phyloP scores from a whole-genome alignment of 306 rosid genomes.

The Alnus glutinosa region DNA sequence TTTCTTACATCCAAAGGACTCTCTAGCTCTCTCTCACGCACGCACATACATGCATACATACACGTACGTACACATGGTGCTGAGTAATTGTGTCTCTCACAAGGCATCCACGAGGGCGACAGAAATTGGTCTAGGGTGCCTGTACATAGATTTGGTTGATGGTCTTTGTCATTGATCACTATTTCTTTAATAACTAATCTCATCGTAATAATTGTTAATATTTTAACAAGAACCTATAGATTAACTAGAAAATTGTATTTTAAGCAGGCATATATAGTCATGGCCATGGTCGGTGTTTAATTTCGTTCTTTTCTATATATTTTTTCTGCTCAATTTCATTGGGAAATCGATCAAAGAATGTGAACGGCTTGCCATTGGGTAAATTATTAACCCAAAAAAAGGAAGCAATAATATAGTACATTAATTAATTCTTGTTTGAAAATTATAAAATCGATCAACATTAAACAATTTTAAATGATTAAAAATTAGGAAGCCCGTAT shows the following conservation, averaged over 20 bases:
- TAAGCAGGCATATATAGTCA: slow-evolving; percentile 15
- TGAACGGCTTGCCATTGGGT: background rate
- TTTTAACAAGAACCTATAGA: background rate
- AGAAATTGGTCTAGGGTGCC: slow-evolving; percentile 43
- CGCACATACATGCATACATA: too few species aligned
- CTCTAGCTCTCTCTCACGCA: too few species aligned
- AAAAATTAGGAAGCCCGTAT: background rate
- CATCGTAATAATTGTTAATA: background rate
- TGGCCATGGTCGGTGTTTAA: slow-evolving; percentile 26
- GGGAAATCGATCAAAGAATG: background rate
- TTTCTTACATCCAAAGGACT: slow-evolving; percentile 16
- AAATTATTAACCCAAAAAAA: background rate
- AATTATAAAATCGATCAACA: background rate
- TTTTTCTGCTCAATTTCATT: background rate
- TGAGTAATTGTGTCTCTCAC: slow-evolving; percentile 33
- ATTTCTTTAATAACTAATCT: background rate
- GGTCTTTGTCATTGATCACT: slow-evolving; percentile 16
- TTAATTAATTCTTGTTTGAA: background rate
- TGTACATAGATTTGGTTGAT: slow-evolving; percentile 39
- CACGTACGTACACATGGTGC: background rate
- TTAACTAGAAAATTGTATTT: background rate
- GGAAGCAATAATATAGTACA: too few species aligned
- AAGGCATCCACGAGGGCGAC: slow-evolving; percentile 31
- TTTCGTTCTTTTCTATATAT: slow-evolving; percentile 9
- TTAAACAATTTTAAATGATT: background rate